Conservation (phyloP, 768 basidiomycete genomes). For the Cystoderma amianthinum region DNA sequence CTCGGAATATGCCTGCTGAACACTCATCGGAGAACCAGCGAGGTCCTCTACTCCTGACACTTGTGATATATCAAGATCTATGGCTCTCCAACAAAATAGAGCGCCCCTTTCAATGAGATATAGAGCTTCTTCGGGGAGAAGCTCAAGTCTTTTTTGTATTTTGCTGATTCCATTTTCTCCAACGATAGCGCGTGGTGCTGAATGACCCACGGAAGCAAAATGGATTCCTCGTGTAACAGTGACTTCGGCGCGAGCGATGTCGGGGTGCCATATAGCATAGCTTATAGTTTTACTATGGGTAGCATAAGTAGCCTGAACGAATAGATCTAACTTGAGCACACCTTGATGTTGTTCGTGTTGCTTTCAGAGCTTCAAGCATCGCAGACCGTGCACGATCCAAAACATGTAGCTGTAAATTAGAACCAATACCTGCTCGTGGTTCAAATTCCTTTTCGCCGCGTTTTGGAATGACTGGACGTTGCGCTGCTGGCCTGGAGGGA, state of each 20-base stretch:
- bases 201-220: constrained; percentile 78
- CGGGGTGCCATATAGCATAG: constrained; percentile 75
- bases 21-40: constrained; percentile 74
- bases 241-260: constrained; percentile 56
- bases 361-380: constrained; percentile 78
- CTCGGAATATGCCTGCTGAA: constrained; percentile 83
- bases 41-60: constrained; percentile 28
- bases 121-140: constrained; percentile 92
- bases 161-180: constrained; percentile 31
- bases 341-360: constrained; percentile 73
- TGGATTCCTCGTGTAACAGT: constrained; percentile 76
- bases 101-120: constrained; percentile 91
- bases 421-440: constrained; percentile 59
- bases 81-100: constrained; percentile 75
- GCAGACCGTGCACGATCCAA: constrained; percentile 76
- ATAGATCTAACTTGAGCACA: constrained; percentile 2
- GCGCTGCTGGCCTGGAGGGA: constrained; percentile 24
- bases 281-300: constrained; percentile 64
- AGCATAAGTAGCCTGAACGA: constrained; percentile 2
- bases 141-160: constrained; percentile 62
- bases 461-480: constrained; percentile 80
- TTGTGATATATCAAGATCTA: constrained; percentile 20
- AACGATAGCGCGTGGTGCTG: constrained; percentile 43
- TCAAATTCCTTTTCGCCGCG: constrained; percentile 98
- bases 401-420: constrained; percentile 74